A percentile compares a stretch with the other conserved stretches of the same genome.
Evolutionary conservation across 139 green algal species (phyloP).

Genomic region (Gonium pectorale): DNA sequence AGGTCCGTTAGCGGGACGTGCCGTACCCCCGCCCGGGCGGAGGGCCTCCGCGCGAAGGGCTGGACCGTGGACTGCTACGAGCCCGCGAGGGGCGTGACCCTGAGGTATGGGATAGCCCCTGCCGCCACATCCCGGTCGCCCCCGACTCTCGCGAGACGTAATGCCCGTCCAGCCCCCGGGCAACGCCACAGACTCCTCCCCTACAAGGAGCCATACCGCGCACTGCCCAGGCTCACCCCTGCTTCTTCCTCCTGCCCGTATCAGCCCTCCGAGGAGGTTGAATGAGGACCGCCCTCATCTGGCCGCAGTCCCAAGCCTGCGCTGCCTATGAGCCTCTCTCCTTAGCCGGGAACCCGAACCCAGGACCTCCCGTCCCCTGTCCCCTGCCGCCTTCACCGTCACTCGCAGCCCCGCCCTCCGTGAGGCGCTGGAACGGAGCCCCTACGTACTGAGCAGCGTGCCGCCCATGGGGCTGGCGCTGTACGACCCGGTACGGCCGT

Average conservation of each 20-base stretch:
- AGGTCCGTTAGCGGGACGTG: conserved; percentile 33
- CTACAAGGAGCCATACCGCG: too few relatives aligned
- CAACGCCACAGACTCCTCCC: too few relatives aligned
- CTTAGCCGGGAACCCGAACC: too few relatives aligned
- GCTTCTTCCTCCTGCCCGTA: too few relatives aligned
- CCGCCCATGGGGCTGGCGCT: conserved; percentile 42
- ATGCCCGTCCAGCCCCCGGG: too few relatives aligned
- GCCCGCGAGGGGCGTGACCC: too few relatives aligned
- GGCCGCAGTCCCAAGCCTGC: background rate
- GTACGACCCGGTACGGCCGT: conserved; percentile 52
- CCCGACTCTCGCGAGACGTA: too few relatives aligned
- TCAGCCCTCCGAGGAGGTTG: background rate
- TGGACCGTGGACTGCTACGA: conserved; percentile 19
- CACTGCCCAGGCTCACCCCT: background rate
- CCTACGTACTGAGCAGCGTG: conserved; percentile 44
- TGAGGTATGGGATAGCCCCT: too few relatives aligned
- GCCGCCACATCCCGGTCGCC: too few relatives aligned
- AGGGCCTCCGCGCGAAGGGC: background rate
- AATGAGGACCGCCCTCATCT: background rate
- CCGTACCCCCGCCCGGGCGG: background rate
- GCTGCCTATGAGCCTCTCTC: background rate
- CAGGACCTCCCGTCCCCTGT: too few relatives aligned
- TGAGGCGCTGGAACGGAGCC: background rate
- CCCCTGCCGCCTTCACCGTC: background rate
- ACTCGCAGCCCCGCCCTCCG: conserved; percentile 5